Conservation (phyloP, 148 eudicot genomes). For the Rhododendron mucronatum region DNA sequence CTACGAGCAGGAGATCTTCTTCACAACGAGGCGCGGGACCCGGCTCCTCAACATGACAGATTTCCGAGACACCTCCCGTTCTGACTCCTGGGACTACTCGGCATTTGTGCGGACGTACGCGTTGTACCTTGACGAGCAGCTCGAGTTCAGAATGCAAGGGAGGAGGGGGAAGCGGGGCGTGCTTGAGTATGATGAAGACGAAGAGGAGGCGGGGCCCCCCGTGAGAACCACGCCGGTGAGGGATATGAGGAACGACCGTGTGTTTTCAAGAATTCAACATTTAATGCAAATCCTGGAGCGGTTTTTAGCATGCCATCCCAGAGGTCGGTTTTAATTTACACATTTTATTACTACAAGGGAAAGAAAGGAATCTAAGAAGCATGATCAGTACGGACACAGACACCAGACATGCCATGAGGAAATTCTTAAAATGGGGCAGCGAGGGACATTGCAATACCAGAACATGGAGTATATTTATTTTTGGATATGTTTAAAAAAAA, state of each 20-base stretch:
- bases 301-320: conserved; percentile 72
- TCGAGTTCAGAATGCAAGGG: conserved; percentile 69
- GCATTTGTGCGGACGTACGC: conserved; percentile 76
- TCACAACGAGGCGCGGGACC: conserved; percentile 80
- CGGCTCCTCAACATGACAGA: conserved; percentile 80
- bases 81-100: conserved; percentile 76
- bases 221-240: conserved; percentile 26
- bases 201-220: not conserved
- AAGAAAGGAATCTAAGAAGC: not conserved
- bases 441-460: not conserved
- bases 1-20: conserved; percentile 80
- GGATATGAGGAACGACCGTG: conserved; percentile 36
- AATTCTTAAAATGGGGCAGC: not conserved
- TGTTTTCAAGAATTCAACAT: conserved; percentile 46
- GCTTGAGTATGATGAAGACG: conserved; percentile 28
- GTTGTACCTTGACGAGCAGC: conserved; percentile 62
- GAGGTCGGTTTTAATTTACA: conserved; percentile 38
- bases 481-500: no score
- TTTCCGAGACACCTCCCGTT: conserved; percentile 54
- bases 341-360: not conserved
- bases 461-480: not conserved
- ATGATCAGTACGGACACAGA: not conserved
- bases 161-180: conserved; percentile 30
- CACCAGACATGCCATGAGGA: not conserved
- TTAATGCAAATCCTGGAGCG: conserved; percentile 74